Evolutionary conservation across 768 basidiomycete species (phyloP).

Genomic region (Kwoniella sp.): DNA sequence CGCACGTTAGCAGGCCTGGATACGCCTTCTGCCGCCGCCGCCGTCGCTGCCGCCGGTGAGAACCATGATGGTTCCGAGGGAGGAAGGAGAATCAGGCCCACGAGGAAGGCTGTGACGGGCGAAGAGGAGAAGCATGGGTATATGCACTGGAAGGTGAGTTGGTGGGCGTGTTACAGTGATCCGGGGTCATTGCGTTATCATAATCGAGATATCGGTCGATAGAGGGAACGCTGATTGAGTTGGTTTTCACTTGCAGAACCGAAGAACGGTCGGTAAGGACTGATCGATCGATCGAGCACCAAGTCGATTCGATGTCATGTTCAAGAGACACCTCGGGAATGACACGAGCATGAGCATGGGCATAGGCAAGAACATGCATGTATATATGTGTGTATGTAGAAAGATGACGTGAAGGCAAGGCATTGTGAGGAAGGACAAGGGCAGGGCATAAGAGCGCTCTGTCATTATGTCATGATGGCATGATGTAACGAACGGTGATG

Average conservation of each 20-base stretch:
- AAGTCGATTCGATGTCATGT: background rate
- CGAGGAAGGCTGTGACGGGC: constrained; percentile 34
- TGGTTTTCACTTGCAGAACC: background rate
- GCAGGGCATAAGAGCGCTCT: too few relatives aligned
- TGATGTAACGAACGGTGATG: too few relatives aligned
- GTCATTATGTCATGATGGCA: too few relatives aligned
- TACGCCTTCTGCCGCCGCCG: constrained; percentile 67
- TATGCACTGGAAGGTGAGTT: constrained; percentile 44
- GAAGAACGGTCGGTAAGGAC: background rate
- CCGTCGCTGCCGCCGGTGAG: constrained; percentile 65
- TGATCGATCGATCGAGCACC: background rate
- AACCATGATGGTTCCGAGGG: constrained; percentile 57
- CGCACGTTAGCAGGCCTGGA: constrained; percentile 37
- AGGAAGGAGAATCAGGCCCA: constrained; percentile 51
- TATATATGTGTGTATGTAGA: too few relatives aligned
- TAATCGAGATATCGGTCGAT: too few relatives aligned
- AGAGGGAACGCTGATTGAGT: background rate
- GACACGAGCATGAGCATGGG: too few relatives aligned
- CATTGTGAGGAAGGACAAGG: too few relatives aligned
- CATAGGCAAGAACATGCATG: too few relatives aligned
- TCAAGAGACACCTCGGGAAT: background rate
- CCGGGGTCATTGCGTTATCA: background rate
- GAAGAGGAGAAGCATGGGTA: constrained; percentile 40
- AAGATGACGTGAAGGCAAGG: too few relatives aligned
- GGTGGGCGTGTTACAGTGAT: background rate